Percentiles rank a stretch among this genome's conserved stretches.
These are phyloP conservation scores for Alternaria viburni DNA, from an alignment of 2,329 filamentous ascomycete species.

Conservation along the genomic window DNA sequence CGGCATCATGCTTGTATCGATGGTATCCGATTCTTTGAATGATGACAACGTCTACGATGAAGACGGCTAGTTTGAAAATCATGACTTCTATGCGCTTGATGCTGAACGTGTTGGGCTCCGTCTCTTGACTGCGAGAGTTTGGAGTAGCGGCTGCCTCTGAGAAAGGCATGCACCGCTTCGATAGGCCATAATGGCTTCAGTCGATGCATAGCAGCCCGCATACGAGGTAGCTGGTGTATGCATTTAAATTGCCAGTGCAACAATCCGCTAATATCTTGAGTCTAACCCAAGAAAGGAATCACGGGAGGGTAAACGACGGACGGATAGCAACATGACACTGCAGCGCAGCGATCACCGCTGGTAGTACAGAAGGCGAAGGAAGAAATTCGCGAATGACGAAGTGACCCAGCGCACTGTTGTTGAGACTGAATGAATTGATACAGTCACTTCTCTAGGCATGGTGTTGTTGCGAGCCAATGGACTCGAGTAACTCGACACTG, in stretches of 20 bases:
- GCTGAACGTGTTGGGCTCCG: neutral
- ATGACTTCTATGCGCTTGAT: neutral
- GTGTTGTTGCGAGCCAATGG: conserved; percentile 26
- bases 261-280: conserved; percentile 1
- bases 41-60: neutral
- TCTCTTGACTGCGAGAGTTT: neutral
- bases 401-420: conserved; percentile 12
- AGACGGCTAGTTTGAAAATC: neutral
- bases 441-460: conserved; percentile 15
- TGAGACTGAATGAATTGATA: conserved; percentile 8
- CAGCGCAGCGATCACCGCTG: conserved; percentile 16
- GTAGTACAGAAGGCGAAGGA: conserved; percentile 20
- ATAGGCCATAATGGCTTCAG: neutral
- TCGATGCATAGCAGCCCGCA: neutral
- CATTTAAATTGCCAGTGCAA: conserved; percentile 11
- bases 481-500: conserved; percentile 16
- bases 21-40: neutral
- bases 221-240: neutral
- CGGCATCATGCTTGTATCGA: conserved; percentile 26
- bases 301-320: conserved; percentile 10
- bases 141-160: neutral
- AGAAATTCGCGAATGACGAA: conserved; percentile 8
- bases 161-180: neutral
- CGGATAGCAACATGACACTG: conserved; percentile 19
- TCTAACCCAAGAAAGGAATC: conserved; percentile 6